Evolutionary conservation across 2,329 filamentous ascomycete genomes (phyloP).

Genomic region (Fusarium lateritium): DNA sequence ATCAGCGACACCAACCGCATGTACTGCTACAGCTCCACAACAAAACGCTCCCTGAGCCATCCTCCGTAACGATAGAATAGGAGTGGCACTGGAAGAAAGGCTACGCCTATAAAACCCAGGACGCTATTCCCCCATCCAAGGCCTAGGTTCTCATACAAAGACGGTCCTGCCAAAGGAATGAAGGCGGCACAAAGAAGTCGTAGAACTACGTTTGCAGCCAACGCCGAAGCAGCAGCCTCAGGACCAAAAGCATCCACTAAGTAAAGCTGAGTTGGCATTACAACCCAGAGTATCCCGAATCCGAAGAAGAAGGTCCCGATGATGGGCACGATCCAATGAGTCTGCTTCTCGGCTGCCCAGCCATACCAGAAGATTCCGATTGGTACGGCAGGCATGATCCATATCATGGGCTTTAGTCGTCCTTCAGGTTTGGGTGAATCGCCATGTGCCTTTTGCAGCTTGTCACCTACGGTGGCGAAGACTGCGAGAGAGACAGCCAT

Average conservation of each 20-base stretch:
- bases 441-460: conserved; percentile 16
- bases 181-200: conserved; percentile 73
- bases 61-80: conserved; percentile 36
- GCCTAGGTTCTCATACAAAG: conserved; percentile 53
- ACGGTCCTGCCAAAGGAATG: conserved; percentile 68
- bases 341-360: conserved; percentile 66
- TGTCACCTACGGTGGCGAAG: conserved; percentile 28
- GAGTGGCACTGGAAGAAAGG: conserved; percentile 48
- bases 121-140: conserved; percentile 60
- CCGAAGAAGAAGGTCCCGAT: conserved; percentile 68
- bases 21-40: conserved; percentile 21
- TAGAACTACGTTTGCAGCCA: conserved; percentile 41
- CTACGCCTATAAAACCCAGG: conserved; percentile 59
- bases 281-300: conserved; percentile 58
- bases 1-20: too few relatives aligned
- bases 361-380: conserved; percentile 71
- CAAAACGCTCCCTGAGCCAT: conserved; percentile 29
- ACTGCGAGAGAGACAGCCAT: conserved; percentile 48
- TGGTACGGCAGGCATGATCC: conserved; percentile 67
- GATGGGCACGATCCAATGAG: conserved; percentile 73
- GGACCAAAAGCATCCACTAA: conserved; percentile 48
- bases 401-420: conserved; percentile 68
- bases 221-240: conserved; percentile 44
- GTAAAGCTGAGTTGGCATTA: conserved; percentile 50
- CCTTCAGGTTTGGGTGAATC: conserved; percentile 57